Base-by-base conservation (phyloP, 805 yeast species). In the Teunomyces gatunensis region DNA sequence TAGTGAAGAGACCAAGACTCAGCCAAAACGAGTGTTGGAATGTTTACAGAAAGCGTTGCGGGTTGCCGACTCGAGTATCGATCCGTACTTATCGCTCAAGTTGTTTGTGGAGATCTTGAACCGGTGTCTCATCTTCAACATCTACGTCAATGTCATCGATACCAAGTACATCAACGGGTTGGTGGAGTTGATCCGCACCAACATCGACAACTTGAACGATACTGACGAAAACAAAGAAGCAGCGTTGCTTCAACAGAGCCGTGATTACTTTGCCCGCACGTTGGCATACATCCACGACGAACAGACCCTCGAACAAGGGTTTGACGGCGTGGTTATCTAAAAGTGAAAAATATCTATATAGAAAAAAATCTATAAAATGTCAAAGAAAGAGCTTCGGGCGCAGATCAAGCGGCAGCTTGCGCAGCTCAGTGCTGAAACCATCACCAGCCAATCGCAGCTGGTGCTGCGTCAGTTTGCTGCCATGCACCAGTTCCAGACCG, bases 31-130 rank as follows among this genome's bases (percentile, higher is more conserved):
- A 32, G 96, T 92, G 1, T 71, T 92, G 60, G 98, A 94, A 60
- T 90, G 97, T 63, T 74, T 92, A 39, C 97, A 90, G 64, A 82
- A 92, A 55, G 82, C 97, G 1, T 65, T 92, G 13, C 75, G 97
- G 39, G 89, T 89, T 6, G 96, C 97, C 0, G 98, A 94, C 63
- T 86, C 94, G n/a, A 87, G 94, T 48, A 84, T 91, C 84, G 98
- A 92, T 60, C 77, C 77, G 6, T 71, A 67, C 50, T 85, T 82
- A 40, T 86, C 89, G 30, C 73, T 87, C 47, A 92, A 89, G 65
- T 73, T 94, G 47, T 91, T 92, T 70, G 84, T 92, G 39, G 98
- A 94, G 68, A 89, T 94, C 17, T 73, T 94, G 54, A 89, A 89
- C 69, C 80, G 89, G 52, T 89, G 96, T 52, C 67, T 92, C 32